Conservation (phyloP, 176 grass and related monocot genomes). For the Carex cristatella region DNA sequence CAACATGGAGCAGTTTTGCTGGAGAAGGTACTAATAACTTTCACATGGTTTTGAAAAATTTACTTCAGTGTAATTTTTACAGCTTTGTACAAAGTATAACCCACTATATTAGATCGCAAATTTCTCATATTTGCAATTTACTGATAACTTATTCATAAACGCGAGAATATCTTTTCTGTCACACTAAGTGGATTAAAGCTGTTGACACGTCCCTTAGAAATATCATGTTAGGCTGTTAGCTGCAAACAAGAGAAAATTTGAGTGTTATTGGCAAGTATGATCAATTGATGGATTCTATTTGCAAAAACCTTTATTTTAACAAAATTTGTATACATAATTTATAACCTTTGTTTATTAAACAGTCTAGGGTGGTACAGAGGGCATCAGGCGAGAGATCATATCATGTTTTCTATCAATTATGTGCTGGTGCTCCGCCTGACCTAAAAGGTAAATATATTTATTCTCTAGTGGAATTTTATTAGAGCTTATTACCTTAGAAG, state of each 20-base stretch:
- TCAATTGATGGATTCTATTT: background rate
- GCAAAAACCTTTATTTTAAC: background rate
- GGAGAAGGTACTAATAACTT: conserved; percentile 62
- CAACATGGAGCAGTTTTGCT: conserved; percentile 61
- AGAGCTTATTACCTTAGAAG: background rate
- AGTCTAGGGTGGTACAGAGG: conserved; percentile 90
- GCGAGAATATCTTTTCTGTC: background rate
- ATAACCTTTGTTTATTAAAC: conserved; percentile 21
- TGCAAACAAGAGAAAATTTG: background rate
- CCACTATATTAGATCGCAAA: background rate
- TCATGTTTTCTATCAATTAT: conserved; percentile 97
- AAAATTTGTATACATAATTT: background rate
- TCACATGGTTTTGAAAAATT: background rate
- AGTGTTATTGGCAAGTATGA: background rate
- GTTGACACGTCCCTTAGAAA: background rate
- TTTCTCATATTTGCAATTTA: background rate
- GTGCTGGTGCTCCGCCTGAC: conserved; percentile 60
- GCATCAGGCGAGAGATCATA: conserved; percentile 82
- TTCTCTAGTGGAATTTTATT: background rate
- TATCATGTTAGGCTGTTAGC: background rate
- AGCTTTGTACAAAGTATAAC: background rate
- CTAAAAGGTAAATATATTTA: conserved; percentile 39
- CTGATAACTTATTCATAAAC: background rate
- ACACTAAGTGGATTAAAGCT: background rate
- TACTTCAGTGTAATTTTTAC: background rate